A percentile compares a stretch with the other conserved stretches of the same genome.
Evolutionary conservation across 106 monocot species (phyloP).

Genomic region (Acorus gramineus): DNA sequence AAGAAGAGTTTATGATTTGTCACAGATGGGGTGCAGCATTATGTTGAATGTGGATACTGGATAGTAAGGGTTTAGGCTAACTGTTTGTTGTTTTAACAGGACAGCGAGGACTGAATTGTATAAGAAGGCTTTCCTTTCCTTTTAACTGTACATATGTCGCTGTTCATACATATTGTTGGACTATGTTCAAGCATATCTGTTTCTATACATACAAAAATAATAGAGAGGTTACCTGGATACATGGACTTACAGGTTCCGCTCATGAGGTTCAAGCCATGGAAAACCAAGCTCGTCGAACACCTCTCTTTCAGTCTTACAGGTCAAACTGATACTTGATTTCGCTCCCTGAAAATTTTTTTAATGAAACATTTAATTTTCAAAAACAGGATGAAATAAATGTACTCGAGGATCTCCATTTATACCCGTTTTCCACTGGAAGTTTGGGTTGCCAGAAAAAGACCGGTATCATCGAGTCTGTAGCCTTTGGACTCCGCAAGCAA

Average conservation of each 20-base stretch:
- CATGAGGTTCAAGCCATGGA: conserved; percentile 90
- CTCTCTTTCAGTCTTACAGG: conserved; percentile 60
- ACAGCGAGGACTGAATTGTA: too few species aligned
- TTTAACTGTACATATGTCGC: background rate
- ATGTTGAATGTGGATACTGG: too few species aligned
- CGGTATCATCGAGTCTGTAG: conserved; percentile 88
- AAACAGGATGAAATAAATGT: background rate
- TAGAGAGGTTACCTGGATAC: too few species aligned
- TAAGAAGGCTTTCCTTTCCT: too few species aligned
- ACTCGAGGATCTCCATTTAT: background rate
- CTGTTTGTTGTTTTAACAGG: too few species aligned
- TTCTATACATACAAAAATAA: background rate
- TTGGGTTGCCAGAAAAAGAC: conserved; percentile 64
- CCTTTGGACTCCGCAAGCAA: conserved; percentile 93
- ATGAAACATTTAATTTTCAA: background rate
- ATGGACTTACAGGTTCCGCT: conserved; percentile 76
- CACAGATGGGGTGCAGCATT: too few species aligned
- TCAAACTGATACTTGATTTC: conserved; percentile 48
- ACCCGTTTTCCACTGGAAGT: conserved; percentile 52
- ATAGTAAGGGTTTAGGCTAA: too few species aligned
- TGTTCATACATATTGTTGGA: background rate
- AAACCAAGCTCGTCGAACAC: conserved; percentile 93
- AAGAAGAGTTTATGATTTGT: too few species aligned
- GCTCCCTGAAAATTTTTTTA: conserved; percentile 28
- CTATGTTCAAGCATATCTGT: background rate